Conservation (phyloP, 371 early-diverging fungal genomes). For the Actinomortierella ambigua region DNA sequence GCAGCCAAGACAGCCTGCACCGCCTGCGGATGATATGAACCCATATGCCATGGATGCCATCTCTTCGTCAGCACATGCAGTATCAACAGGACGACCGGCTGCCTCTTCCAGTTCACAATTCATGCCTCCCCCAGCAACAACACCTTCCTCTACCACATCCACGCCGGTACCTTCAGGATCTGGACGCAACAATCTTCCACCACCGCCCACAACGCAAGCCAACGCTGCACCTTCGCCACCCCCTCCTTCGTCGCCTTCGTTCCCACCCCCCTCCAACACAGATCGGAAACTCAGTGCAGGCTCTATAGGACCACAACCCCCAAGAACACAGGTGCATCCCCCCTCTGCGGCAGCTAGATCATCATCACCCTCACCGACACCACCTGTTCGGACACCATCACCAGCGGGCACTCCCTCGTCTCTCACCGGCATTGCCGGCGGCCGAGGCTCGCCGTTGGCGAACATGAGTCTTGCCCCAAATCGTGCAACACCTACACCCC, state of each 20-base stretch:
- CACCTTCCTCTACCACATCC: slow-evolving; percentile 5
- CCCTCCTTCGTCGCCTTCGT: slow-evolving; percentile 6
- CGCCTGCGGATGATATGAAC: slow-evolving; percentile 12
- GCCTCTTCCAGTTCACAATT: slow-evolving; percentile 1
- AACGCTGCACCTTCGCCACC: background rate
- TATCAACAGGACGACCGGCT: background rate
- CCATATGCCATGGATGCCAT: slow-evolving; percentile 44
- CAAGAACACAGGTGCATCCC: slow-evolving; percentile 2
- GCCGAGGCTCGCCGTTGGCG: too few relatives aligned
- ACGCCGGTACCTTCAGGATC: background rate
- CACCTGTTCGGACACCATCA: background rate
- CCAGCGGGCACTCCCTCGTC: too few relatives aligned
- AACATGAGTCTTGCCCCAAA: too few relatives aligned
- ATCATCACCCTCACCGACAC: background rate
- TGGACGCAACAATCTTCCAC: slow-evolving; percentile 2
- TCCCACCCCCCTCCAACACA: slow-evolving; percentile 10
- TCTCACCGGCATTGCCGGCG: too few relatives aligned
- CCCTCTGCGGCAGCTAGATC: background rate
- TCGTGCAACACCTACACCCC: too few relatives aligned
- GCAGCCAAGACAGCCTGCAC: background rate
- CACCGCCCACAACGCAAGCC: slow-evolving; percentile 12
- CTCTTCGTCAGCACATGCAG: background rate
- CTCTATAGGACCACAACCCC: slow-evolving; percentile 8
- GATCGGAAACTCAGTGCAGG: slow-evolving; percentile 12
- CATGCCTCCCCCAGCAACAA: slow-evolving; percentile 11